A percentile compares a stretch with the other conserved stretches of the same genome.
Conservation (phyloP, 2,329 filamentous ascomycete genomes). For the Paracamarosporium sp. region DNA sequence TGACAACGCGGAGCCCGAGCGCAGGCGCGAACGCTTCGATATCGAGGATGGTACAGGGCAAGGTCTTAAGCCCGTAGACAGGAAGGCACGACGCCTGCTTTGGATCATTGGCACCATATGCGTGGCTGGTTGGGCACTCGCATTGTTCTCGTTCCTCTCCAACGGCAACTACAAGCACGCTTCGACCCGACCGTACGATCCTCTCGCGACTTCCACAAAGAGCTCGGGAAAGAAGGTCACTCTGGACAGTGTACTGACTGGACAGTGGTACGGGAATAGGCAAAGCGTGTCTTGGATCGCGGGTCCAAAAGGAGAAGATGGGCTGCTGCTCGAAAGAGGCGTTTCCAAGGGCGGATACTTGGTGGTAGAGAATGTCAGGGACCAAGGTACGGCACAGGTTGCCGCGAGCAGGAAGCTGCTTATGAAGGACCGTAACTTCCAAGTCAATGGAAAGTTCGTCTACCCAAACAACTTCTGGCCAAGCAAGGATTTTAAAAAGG, state of each 20-base stretch:
- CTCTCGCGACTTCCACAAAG: slow-evolving; percentile 65
- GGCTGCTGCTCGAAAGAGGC: slow-evolving; percentile 78
- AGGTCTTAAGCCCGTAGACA: slow-evolving; percentile 65
- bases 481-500: slow-evolving; percentile 83
- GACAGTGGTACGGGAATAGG: slow-evolving; percentile 68
- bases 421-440: slow-evolving; percentile 73
- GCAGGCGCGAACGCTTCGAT: slow-evolving; percentile 58
- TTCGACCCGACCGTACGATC: slow-evolving; percentile 71
- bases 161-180: slow-evolving; percentile 71
- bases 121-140: slow-evolving; percentile 71
- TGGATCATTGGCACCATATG: slow-evolving; percentile 68
- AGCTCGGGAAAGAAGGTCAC: slow-evolving; percentile 76
- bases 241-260: slow-evolving; percentile 71
- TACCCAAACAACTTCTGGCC: slow-evolving; percentile 71
- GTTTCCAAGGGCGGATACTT: slow-evolving; percentile 71
- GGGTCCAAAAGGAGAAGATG: slow-evolving; percentile 79
- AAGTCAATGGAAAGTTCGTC: slow-evolving; percentile 63
- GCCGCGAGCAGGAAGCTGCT: slow-evolving; percentile 68
- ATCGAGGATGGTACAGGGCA: slow-evolving; percentile 58
- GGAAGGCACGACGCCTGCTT: slow-evolving; percentile 67
- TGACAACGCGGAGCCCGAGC: slow-evolving; percentile 49
- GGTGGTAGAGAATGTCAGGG: slow-evolving; percentile 84
- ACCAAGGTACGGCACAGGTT: slow-evolving; percentile 48
- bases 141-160: slow-evolving; percentile 70
- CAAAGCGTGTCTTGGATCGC: slow-evolving; percentile 79